These are phyloP conservation scores for Talaromyces adpressus DNA, from an alignment of 495 filamentous ascomycete genomes.

Conservation along the genomic window DNA sequence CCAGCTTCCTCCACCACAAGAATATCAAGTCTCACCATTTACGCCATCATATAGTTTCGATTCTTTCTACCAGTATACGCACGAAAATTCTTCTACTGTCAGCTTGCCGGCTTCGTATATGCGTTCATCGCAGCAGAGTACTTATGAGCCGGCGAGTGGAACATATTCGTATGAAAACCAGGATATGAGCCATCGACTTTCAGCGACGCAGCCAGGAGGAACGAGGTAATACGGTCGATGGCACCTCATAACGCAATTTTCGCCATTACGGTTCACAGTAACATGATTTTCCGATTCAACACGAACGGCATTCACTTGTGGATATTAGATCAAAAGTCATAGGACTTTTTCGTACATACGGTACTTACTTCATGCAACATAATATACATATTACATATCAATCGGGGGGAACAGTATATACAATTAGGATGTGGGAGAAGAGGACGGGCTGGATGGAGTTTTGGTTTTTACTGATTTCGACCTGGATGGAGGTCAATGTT, in stretches of 20 bases:
- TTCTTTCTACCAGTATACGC: slow-evolving; percentile 8
- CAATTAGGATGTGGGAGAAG: neutral
- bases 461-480: neutral
- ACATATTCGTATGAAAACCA: neutral
- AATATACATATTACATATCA: neutral
- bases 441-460: neutral
- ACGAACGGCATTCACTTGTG: neutral
- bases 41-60: slow-evolving; percentile 6
- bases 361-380: neutral
- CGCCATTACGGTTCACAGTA: neutral
- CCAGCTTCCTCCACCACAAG: slow-evolving; percentile 6
- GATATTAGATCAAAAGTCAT: neutral
- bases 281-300: neutral
- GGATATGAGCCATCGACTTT: slow-evolving; percentile 2
- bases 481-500: neutral
- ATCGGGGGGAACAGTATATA: neutral
- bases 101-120: slow-evolving; percentile 10
- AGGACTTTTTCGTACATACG: neutral
- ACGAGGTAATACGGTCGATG: neutral
- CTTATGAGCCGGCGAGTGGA: slow-evolving; percentile 4
- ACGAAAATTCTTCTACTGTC: slow-evolving; percentile 4
- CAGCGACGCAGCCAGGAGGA: slow-evolving; percentile 1
- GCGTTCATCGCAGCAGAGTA: slow-evolving; percentile 1
- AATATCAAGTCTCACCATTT: slow-evolving; percentile 10
- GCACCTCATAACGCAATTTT: neutral